Evolutionary conservation across 2,329 filamentous ascomycete species (phyloP), one percentile per base, ranked within the genome.

Genomic region (Colletotrichum filicis): DNA sequence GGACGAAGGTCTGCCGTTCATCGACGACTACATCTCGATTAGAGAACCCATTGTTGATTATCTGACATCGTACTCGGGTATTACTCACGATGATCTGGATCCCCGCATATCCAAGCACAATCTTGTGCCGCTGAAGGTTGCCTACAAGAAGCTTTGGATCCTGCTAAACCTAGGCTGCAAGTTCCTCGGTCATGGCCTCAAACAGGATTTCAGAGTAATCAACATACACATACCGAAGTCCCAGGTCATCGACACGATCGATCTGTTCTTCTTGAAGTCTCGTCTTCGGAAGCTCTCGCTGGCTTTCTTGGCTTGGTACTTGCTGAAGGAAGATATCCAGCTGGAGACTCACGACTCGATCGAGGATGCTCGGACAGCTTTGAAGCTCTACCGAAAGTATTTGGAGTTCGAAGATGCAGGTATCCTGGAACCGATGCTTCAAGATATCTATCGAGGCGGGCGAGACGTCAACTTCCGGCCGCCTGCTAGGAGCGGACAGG

Each of bases 111-210:
- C 93, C 56, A 90, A 89, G 66, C 96, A 98, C 82, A 94, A 95
- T 67, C 89, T 98, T 0, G 92, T 98, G 9, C 90, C 93, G 1
- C 88, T 98, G 53, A 99, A 99, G 81, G 90, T 94, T 71, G 95
- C 94, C 1, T 99, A 98, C 87, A 99, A 99, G 84, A 98, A 98
- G 82, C 91, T 99, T 35, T 99, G 97, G 97, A 90, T 98, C 19
- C 88, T 99, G 22, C 89, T 99, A 37, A 99, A 99, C 80, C 88
- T 98, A 0, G 97, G 97, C 60, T 98, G 95, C 83, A 91, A 94
- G 75, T 99, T 99, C 80, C 90, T 99, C 5, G 97, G 97, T 2
- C 97, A 99, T 79, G 96, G 96, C 4, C 87, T 99, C 55, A 94
- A 94, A 76, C 96, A 97, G 77, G 97, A 99, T 83, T 98, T 99